phyloP scores from a whole-genome alignment of 192 early-diverging fungal species.

The Backusella parvicylindrica region DNA sequence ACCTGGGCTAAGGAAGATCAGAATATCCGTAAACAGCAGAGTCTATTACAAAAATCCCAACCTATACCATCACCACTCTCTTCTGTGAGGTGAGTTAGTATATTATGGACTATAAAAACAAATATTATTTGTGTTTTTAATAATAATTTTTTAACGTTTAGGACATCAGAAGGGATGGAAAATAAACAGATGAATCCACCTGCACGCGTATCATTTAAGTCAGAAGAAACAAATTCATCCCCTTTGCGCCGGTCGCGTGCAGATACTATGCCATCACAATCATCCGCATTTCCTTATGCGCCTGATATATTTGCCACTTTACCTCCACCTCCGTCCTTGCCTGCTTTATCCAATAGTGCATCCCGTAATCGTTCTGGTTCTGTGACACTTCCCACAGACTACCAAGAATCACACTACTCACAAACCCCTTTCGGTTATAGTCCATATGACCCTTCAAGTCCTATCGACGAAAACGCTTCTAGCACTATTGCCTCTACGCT shows the following conservation, averaged over 20 bases:
- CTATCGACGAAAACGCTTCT: constrained; percentile 15
- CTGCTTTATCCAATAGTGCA: neutral
- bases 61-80: constrained; percentile 1
- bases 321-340: neutral
- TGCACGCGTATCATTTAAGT: constrained; percentile 7
- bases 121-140: neutral
- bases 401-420: neutral
- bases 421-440: neutral
- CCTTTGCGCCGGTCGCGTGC: constrained; percentile 23
- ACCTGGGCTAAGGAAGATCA: constrained; percentile 9
- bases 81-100: neutral
- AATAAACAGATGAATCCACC: neutral
- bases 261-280: constrained; percentile 29
- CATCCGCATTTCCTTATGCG: constrained; percentile 25
- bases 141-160: neutral
- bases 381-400: constrained; percentile 16
- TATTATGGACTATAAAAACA: neutral
- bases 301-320: constrained; percentile 14
- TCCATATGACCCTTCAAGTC: constrained; percentile 1
- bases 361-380: constrained; percentile 25
- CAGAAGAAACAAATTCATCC: neutral
- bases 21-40: constrained; percentile 15
- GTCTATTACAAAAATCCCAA: neutral
- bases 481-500: constrained; percentile 27
- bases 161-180: neutral